Evolutionary conservation across 2,329 filamentous ascomycete species (phyloP).

Genomic region (Pseudonectria buxi): DNA sequence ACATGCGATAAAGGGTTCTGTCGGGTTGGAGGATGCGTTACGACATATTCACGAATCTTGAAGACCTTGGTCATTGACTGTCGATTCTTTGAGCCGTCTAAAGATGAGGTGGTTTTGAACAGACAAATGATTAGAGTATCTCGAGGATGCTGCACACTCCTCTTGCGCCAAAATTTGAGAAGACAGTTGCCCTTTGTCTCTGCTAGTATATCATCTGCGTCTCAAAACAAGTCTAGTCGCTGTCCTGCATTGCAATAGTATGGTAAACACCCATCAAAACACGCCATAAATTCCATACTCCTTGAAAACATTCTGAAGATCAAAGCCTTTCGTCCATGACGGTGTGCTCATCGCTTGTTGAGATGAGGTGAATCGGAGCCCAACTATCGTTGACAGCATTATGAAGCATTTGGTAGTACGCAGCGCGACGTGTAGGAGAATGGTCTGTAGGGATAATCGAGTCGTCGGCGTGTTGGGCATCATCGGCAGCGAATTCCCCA

Average conservation of each 20-base stretch:
- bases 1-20: constrained; percentile 16
- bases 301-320: no score
- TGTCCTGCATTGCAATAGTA: neutral
- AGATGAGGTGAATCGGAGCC: constrained; percentile 27
- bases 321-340: constrained; percentile 27
- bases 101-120: no score
- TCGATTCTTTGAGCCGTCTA: no score
- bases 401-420: constrained; percentile 27
- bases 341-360: constrained; percentile 28
- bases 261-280: no score
- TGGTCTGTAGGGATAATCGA: constrained; percentile 10
- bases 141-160: no score
- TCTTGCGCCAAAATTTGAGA: no score
- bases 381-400: constrained; percentile 24
- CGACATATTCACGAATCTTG: constrained; percentile 1
- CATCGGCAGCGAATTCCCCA: constrained; percentile 5
- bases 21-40: constrained; percentile 20
- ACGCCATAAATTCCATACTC: no score
- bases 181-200: no score
- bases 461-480: constrained; percentile 2
- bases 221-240: no score
- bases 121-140: no score
- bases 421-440: constrained; percentile 24
- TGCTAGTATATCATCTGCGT: no score
- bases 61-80: neutral